Evolutionary conservation across 2,329 filamentous ascomycete species (phyloP), one percentile per base, ranked within the genome.

Genomic region (Hymenotorrendiella dingleyae): DNA sequence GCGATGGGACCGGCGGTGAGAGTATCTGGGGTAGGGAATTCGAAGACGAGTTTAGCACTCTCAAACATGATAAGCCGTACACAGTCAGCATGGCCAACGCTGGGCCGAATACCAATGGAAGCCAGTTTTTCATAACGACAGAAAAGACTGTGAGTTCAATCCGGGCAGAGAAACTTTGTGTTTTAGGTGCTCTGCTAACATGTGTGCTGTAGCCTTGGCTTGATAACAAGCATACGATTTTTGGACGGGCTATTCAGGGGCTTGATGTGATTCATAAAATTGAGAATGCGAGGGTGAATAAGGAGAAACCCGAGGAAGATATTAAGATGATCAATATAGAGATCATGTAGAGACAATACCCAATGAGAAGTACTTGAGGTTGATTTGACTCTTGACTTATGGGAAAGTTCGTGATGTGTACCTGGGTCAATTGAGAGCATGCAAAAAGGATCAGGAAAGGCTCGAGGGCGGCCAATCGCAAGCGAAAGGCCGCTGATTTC

Each of bases 1-100:
- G 89, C 8, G 88, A 95, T 58, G 89, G 89, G 4, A 94, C 89
- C 0, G 89, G 89, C 33, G 89, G 89, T 27, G 87, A 94, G 63
- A 88, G 82, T 53, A 94, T 95, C 57, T 95, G 89, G 89, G 87
- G 87, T n/a, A 80, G 73, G 30, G 85, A 93, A 54, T 95, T 95
- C 57, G 86, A 84, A 57, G 93, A 98, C 60, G 93, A 98, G 63
- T 95, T 98, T 55, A 89, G 86, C 55, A 84, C 80, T 14, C 67
- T 98, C 48, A 87, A 84, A 63, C 93, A 98, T 60, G 93, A 98
- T 68, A 94, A 93, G 67, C 85, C 93, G 2, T 98, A 95, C 63
- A 97, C 90, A 0, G 73, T 97, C 45, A 94, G 86, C 62, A 98
- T 98, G 93, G 93, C 93, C 10, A 98, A 98, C 63, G 91, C 93